Conservation (phyloP, 352 stramenopile species). For the Pythium dissotocum region DNA sequence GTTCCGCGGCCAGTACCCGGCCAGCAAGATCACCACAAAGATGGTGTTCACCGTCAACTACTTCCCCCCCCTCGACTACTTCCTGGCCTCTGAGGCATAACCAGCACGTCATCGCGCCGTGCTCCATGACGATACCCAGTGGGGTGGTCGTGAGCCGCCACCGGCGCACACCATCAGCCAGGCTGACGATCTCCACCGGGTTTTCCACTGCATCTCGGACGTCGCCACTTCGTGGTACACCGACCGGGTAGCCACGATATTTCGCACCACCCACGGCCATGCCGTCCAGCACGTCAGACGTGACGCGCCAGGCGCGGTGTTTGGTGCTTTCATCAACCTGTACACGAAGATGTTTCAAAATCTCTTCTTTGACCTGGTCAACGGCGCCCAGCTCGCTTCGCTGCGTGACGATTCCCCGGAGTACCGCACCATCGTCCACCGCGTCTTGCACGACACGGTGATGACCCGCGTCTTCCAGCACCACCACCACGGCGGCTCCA, state of each 20-base stretch:
- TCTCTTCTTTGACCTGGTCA: conserved; percentile 6
- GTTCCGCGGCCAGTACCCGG: not conserved
- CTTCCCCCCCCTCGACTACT: conserved; percentile 2
- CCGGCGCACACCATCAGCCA: not conserved
- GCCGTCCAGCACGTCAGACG: conserved; percentile 1
- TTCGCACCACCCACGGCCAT: not conserved
- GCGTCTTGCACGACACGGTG: not conserved
- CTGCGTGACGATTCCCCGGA: conserved; percentile 1
- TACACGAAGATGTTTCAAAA: conserved; percentile 1
- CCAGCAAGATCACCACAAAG: not conserved
- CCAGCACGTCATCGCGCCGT: not conserved
- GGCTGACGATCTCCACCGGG: not conserved
- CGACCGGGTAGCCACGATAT: not conserved
- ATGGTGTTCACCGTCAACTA: conserved; percentile 2
- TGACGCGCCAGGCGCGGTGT: conserved; percentile 1
- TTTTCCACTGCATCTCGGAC: not conserved
- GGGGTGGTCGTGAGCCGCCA: not conserved
- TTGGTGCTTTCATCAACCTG: not conserved
- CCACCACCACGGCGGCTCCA: not conserved
- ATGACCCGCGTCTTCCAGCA: not conserved
- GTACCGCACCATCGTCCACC: not conserved
- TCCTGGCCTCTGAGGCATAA: conserved; percentile 1
- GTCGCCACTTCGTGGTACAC: not conserved
- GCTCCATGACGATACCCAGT: conserved; percentile 3
- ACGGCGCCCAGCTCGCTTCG: not conserved